A percentile compares a stretch with the other conserved stretches of the same genome.
These are phyloP conservation scores for maize (Zea mays) DNA, from an alignment of 176 grass and related monocot genomes.

Conservation along the genomic window Zm-B73-REFERENCE-NAM-5.0 NC_050098.1:222762501-222763000, in stretches of 20 bases:
- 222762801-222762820: neutral
- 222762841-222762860: neutral
- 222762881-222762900: neutral
- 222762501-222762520: conserved; percentile 25
- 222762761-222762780: neutral
- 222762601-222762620: neutral
- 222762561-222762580: conserved; percentile 26
- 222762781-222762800: conserved; percentile 8
- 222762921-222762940: neutral
- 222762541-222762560: neutral
- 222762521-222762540: conserved; percentile 21
- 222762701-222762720: neutral
- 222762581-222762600: neutral
- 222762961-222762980: conserved; percentile 1
- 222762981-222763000: neutral
- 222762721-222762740: conserved; percentile 1
- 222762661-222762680: conserved; percentile 3
- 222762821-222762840: neutral
- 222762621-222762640: conserved; percentile 18
- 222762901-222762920: neutral
- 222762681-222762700: neutral
- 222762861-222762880: neutral
- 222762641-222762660: neutral
- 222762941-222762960: neutral
- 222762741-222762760: neutral